A percentile compares a stretch with the other conserved stretches of the same genome.
Evolutionary conservation across 2,329 filamentous ascomycete species (phyloP).

Genomic region (Paraphaeosphaeria sporulosa): DNA sequence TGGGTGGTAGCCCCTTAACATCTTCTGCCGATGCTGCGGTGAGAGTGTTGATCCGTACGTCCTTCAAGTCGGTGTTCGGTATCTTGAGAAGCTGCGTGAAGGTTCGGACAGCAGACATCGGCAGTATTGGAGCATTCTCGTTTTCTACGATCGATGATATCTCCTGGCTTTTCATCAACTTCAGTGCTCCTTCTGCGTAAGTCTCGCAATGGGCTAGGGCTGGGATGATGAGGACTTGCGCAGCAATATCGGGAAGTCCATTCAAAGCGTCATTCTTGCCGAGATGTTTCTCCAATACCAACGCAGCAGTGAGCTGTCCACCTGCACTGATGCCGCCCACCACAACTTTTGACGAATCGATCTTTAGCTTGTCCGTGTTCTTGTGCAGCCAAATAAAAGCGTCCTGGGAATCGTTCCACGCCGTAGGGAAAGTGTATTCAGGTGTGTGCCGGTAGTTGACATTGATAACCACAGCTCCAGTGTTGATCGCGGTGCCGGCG

Average conservation of each 20-base stretch:
- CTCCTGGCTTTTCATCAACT: constrained; percentile 44
- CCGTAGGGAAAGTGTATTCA: constrained; percentile 60
- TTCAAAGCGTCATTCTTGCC: constrained; percentile 43
- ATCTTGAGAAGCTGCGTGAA: constrained; percentile 38
- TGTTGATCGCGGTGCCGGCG: constrained; percentile 54
- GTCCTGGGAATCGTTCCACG: constrained; percentile 63
- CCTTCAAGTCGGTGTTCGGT: constrained; percentile 31
- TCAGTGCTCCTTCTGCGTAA: constrained; percentile 49
- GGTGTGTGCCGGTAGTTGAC: constrained; percentile 68
- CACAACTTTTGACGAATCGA: constrained; percentile 54
- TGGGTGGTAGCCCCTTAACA: constrained; percentile 55
- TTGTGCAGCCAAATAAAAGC: constrained; percentile 63
- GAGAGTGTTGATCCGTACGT: constrained; percentile 40
- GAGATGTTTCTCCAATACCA: constrained; percentile 55
- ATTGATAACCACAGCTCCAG: constrained; percentile 58
- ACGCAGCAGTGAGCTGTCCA: constrained; percentile 58
- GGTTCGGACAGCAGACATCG: constrained; percentile 47
- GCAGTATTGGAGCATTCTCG: constrained; percentile 58
- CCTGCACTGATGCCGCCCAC: constrained; percentile 61
- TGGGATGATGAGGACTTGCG: constrained; percentile 53
- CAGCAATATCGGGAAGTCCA: constrained; percentile 50
- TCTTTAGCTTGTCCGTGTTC: constrained; percentile 50
- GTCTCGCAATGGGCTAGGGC: constrained; percentile 50
- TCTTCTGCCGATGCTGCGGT: constrained; percentile 43
- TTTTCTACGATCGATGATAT: constrained; percentile 54